Base-by-base conservation (phyloP, 495 filamentous ascomycete species). In the Aspergillus haitiensis region DNA sequence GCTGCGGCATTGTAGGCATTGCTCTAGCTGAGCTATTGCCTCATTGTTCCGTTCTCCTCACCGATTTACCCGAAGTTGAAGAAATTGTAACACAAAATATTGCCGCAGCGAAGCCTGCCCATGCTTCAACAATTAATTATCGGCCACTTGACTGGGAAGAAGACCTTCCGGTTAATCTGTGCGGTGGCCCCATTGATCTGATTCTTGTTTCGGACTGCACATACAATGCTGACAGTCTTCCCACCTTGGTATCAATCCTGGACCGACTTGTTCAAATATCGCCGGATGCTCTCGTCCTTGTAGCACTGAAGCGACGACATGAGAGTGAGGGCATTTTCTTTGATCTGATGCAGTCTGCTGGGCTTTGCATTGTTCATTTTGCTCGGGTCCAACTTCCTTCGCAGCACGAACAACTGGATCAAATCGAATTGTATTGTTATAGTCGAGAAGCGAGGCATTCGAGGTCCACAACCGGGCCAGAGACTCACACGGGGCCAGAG, bases 141-240 rank as follows among this genome's bases (percentile, higher is more conserved):
- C 75, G 82, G 51, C 73, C 82, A 7, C 81, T 98, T 16, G 88
- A 97, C 72, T 98, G 94, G 94, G 80, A 85, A 33, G 68, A 82
- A 27, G 36, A 64, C 15, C 74, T 81, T 16, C 72, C 82, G 7
- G 73, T 73, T 2, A 34, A 70, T 13, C 62, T 75, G 15, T 65
- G 64, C 31, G 67, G 73, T 2, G 71, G 70, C 27, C 63, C 67
- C 0, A 86, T 87, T 72, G 88, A 96, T 69, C 65, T 98, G 35
- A 78, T 97, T 21, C 70, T 96, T 6, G 80, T 96, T 2, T 90
- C 92, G 15, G 94, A 98, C 68, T 97, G 94, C 77, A 98, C 92
- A 10, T 98, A 98, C 75, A 98, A 98, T 70, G 80, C 84, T 35
- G 91, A 94, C 69, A 90, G 86, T 46, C 75, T 92, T 37, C 88